Percentiles rank a stretch among this genome's conserved stretches.
Conservation (phyloP, 2,329 filamentous ascomycete species). For the Ophiostoma triangulosporum region DNA sequence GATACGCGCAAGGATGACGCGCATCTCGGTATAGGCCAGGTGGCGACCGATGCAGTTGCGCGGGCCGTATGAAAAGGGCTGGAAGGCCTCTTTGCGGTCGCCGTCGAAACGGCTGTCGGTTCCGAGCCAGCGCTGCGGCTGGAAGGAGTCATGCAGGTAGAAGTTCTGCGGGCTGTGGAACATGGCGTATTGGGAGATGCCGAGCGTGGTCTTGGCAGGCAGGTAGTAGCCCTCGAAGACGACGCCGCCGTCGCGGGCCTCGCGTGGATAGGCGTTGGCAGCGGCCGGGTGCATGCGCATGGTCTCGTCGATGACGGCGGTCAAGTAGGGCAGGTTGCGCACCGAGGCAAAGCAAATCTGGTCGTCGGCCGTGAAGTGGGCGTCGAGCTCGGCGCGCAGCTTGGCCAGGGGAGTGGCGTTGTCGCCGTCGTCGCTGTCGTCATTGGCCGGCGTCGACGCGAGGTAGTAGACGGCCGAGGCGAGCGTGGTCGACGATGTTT, state of each 20-base stretch:
- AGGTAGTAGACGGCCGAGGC: conserved; percentile 27
- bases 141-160: conserved; percentile 23
- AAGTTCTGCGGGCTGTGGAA: conserved; percentile 29
- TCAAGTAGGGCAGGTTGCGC: conserved; percentile 20
- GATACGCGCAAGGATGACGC: conserved; percentile 32
- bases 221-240: conserved; percentile 6
- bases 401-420: conserved; percentile 18
- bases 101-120: conserved; percentile 22
- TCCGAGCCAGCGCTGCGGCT: conserved; percentile 34
- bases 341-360: conserved; percentile 21
- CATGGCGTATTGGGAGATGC: conserved; percentile 17
- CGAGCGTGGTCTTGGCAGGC: conserved; percentile 15
- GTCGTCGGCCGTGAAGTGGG: conserved; percentile 23
- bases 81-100: conserved; percentile 30
- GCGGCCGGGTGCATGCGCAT: conserved; percentile 24
- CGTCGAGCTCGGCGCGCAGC: conserved; percentile 28
- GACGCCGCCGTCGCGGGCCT: conserved; percentile 8
- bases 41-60: conserved; percentile 37
- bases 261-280: conserved; percentile 18
- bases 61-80: conserved; percentile 35
- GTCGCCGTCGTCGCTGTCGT: not conserved
- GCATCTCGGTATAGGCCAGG: conserved; percentile 36
- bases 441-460: no score
- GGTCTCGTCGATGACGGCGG: conserved; percentile 24
- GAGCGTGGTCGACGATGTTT: conserved; percentile 36